phyloP scores from a whole-genome alignment of 2,329 filamentous ascomycete genomes.

The Trichoderma koningiopsis region DNA sequence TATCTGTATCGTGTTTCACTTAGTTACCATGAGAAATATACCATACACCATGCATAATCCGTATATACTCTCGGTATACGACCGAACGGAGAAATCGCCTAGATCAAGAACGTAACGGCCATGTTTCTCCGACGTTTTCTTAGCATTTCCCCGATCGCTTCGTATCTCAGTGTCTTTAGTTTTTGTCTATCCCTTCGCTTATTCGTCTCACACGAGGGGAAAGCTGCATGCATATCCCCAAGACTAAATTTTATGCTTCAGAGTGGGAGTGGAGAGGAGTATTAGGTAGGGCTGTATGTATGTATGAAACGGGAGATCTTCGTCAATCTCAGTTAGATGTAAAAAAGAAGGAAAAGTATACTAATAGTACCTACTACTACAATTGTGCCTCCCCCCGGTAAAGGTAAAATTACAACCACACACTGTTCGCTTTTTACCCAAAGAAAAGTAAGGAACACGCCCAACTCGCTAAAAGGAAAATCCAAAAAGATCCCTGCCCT shows the following conservation, averaged over 20 bases:
- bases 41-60: not conserved
- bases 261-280: not conserved
- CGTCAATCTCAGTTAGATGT: slow-evolving; percentile 6
- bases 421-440: not conserved
- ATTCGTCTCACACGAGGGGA: not conserved
- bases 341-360: not conserved
- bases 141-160: slow-evolving; percentile 14
- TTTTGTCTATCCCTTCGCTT: not conserved
- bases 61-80: not conserved
- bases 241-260: not conserved
- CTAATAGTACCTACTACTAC: not conserved
- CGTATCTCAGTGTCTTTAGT: not conserved
- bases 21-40: not conserved
- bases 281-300: not conserved
- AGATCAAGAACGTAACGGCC: not conserved
- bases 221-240: not conserved
- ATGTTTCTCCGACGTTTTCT: slow-evolving; percentile 20
- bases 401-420: slow-evolving; percentile 5
- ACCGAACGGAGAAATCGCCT: slow-evolving; percentile 12
- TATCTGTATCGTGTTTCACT: not conserved
- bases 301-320: not conserved
- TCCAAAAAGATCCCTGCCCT: not conserved
- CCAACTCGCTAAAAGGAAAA: slow-evolving; percentile 9
- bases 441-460: not conserved
- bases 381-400: not conserved